Conservation (phyloP, 805 yeast species). For the Saccharomyces paradoxus region DNA sequence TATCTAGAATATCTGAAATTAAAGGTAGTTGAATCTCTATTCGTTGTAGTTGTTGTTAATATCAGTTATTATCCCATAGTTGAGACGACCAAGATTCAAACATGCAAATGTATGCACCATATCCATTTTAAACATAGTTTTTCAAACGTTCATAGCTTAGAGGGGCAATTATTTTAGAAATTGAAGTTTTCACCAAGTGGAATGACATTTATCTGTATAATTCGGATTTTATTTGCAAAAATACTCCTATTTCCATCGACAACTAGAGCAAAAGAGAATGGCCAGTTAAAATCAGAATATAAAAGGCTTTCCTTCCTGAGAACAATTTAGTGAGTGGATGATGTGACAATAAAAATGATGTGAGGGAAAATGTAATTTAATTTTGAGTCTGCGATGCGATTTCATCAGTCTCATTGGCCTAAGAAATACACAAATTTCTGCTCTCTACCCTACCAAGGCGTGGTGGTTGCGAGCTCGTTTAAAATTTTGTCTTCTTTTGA, state of each 20-base stretch:
- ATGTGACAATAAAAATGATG: not conserved
- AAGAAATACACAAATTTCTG: not conserved
- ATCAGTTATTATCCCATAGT: not conserved
- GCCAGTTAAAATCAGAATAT: not conserved
- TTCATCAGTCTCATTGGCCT: not conserved
- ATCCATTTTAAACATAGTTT: not conserved
- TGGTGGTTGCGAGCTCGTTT: not conserved
- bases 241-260: not conserved
- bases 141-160: not conserved
- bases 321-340: not conserved
- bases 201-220: not conserved
- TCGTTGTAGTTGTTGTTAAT: not conserved
- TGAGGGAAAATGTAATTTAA: not conserved
- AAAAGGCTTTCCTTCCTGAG: not conserved
- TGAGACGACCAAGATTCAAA: slow-evolving; percentile 8
- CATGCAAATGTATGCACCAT: slow-evolving; percentile 16
- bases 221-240: not conserved
- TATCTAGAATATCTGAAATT: not conserved
- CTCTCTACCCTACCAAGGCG: not conserved
- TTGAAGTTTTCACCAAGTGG: not conserved
- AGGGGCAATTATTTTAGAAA: not conserved
- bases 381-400: not conserved
- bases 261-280: not conserved
- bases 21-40: not conserved
- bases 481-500: not conserved